Percentiles rank a stretch among this genome's conserved stretches.
phyloP scores from a whole-genome alignment of 129 eudicot species.

The Artemisia tridentata region DNA sequence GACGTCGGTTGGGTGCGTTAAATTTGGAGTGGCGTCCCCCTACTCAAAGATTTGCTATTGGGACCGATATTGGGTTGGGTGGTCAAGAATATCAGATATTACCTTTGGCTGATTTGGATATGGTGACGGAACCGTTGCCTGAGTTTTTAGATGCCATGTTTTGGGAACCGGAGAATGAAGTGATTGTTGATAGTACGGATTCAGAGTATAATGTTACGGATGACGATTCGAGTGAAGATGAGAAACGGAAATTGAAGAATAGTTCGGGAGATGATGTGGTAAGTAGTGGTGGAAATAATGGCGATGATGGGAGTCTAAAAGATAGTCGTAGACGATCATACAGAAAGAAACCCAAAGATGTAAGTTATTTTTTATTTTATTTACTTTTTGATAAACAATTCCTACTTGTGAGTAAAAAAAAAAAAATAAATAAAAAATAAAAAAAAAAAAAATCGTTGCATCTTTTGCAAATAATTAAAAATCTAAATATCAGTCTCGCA shows the following conservation, averaged over 20 bases:
- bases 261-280: constrained; percentile 55
- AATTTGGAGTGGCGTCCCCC: constrained; percentile 92
- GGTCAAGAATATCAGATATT: constrained; percentile 79
- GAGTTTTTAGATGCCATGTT: constrained; percentile 74
- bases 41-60: constrained; percentile 59
- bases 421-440: too few species aligned
- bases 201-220: constrained; percentile 79
- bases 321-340: constrained; percentile 59
- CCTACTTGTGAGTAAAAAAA: too few species aligned
- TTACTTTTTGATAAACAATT: too few species aligned
- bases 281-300: constrained; percentile 34
- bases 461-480: too few species aligned
- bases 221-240: constrained; percentile 63
- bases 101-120: constrained; percentile 84
- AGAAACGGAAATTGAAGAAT: constrained; percentile 43
- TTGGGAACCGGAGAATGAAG: constrained; percentile 89
- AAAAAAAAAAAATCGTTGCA: too few species aligned
- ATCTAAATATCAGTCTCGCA: too few species aligned
- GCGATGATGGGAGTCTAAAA: constrained; percentile 26
- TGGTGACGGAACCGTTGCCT: constrained; percentile 67
- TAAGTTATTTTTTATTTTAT: constrained; percentile 31
- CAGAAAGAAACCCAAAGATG: constrained; percentile 57
- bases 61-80: constrained; percentile 82
- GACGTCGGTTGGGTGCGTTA: constrained; percentile 84
- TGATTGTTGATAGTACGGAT: constrained; percentile 71